Evolutionary conservation across 1,139 yeast species (phyloP), one percentile per base, ranked within the genome.

Genomic region (Pneumocystis wakefieldiae): DNA sequence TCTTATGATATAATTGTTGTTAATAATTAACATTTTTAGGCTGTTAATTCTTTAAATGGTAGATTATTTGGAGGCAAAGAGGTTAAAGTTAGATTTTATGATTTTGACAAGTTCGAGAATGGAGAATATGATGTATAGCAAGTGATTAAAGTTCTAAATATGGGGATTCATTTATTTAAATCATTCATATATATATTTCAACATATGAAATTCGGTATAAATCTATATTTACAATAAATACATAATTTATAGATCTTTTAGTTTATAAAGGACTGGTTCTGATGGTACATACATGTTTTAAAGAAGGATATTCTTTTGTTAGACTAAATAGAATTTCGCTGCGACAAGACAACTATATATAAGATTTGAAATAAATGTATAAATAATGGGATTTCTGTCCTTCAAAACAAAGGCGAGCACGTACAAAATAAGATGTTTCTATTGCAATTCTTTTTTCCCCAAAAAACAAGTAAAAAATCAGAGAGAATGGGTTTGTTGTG

Each of bases 1-100:
- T 8, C 3, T 17, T 14, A 12, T 29, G 12, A 8, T 39, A 37
- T 5, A 17, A 24, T 24, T 42, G 8, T 14, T 5, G 12, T n/a
- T 57, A 41, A 17, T 24, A 38, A 29, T 14, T 58, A 24, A 61
- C 37, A 41, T 12, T 36, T 15, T 35, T 28, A 65, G 66, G 68
- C 68, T 8, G 68, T 66, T 24, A 66, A 66, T 62, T 67, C 66
- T 17, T 42, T 66, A 3, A 59, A 62, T 48, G 67, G 67, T 28
- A 57, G 68, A 42, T 39, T 64, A 36, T 66, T 66, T 59, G 63
- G 63, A 10, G 68, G 67, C 12, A 53, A 29, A 17, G 17, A n/a
- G 8, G 63, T 66, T 38, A 28, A 29, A 15, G 61, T 59, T 3
- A 41, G 59, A 12, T 66, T 64, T 48, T 48, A 48, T 48, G 55